Base-by-base conservation (phyloP, 257 asterid genomes). In the Scutellaria minor region DNA sequence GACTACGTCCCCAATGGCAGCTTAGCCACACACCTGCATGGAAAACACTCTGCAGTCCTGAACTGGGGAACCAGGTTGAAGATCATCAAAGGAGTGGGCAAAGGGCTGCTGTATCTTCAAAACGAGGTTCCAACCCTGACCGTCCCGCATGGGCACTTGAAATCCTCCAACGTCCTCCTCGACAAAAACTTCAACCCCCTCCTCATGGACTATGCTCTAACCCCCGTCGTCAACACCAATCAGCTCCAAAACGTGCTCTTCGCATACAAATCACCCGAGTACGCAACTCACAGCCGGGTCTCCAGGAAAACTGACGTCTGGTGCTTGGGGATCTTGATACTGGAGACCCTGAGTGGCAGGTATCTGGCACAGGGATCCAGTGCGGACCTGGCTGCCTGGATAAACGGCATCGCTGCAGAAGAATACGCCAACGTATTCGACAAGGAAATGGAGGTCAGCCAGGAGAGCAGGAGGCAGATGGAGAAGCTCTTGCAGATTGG, bases 11-110 rank as follows among this genome's bases (percentile, higher is more conserved):
- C 67, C 31, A 88, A 88, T 65, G 95, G 97, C 37, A 93, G 96
- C 89, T 80, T 93, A 87, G 96, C 96, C 35, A 64, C 90, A 27
- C 90, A 76, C 31, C 93, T 93, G 52, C 96, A 93, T 10, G 96
- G 97, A 42, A 93, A 90, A 60, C 93, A 84, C 52, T 71, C 97
- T 27, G 84, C 81, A 0, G 76, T 74, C 6, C 90, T 91, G 4
- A 85, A 73, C 64, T 94, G 98, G 98, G 81, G 83, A 31, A 86
- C 70, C 9, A 72, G 96, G 24, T 76, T 94, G 77, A 89, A 84
- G 68, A 86, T 94, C 72, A 78, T 94, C 7, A 94, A 94, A 84
- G 96, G 98, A 35, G 96, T 94, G 42, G 93, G 84, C 0, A 88
- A 87, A 53, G 98, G 96, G 1, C 54, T 94, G 63, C 10, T 75